These are phyloP conservation scores for Colletotrichum sp. DNA, from an alignment of 2,329 filamentous ascomycete genomes.

Conservation along the genomic window DNA sequence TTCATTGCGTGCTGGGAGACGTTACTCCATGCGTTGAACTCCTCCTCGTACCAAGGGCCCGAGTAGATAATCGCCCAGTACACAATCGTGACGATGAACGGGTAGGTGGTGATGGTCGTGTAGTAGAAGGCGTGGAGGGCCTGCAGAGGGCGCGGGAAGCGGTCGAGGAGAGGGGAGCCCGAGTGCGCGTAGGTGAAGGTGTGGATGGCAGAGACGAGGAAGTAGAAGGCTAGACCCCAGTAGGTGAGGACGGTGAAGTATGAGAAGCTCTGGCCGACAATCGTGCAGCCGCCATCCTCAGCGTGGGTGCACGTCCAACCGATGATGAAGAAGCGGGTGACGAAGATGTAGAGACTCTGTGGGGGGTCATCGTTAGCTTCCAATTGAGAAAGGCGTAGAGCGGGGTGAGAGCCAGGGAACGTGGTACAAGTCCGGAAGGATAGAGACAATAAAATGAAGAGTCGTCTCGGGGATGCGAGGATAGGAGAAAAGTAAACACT, in stretches of 20 bases:
- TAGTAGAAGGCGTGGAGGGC: constrained; percentile 70
- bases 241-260: constrained; percentile 85
- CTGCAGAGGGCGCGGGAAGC: constrained; percentile 66
- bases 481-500: constrained; percentile 29
- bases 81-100: constrained; percentile 73
- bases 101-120: constrained; percentile 66
- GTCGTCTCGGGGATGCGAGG: neutral
- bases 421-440: neutral
- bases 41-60: constrained; percentile 43
- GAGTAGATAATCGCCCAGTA: constrained; percentile 71
- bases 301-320: constrained; percentile 65
- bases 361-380: neutral
- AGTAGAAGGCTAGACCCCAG: constrained; percentile 85
- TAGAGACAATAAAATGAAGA: neutral
- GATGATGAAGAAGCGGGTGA: constrained; percentile 72
- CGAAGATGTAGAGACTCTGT: constrained; percentile 71
- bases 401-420: neutral
- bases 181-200: constrained; percentile 68
- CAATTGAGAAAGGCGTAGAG: neutral
- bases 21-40: constrained; percentile 68
- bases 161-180: constrained; percentile 60
- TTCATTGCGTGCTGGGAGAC: constrained; percentile 80
- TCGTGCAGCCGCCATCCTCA: constrained; percentile 44
- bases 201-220: constrained; percentile 70
- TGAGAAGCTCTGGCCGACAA: constrained; percentile 67